Evolutionary conservation across 345 rosid species (phyloP), one percentile per base, ranked within the genome.

Genomic region (Euclidium syriacum): DNA sequence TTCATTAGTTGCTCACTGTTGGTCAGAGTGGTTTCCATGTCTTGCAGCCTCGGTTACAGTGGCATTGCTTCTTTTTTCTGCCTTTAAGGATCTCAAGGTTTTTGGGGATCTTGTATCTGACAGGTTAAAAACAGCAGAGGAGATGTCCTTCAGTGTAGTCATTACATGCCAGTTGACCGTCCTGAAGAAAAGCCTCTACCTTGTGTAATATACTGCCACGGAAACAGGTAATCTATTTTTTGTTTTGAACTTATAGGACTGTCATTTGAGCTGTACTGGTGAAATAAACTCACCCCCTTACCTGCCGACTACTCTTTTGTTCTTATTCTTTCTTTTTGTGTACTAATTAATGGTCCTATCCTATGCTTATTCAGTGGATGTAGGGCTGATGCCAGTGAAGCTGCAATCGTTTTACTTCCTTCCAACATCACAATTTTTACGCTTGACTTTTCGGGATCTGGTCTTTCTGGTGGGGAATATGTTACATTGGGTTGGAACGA

Each of bases 201-300:
- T 44, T 94, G 97, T 77, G 97, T 90, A 47, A 88, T 90, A 72
- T 87, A 90, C 73, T 90, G 97, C 85, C 99, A 94, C 70, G 97
- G 97, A 57, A 90, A 94, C 80, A 94, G 96, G 97, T 87, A 61
- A 10, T 4, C 7, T 2, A 14, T 0, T 0, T n/a, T 14, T 24
- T 55, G n/a, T n/a, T n/a, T n/a, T n/a, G n/a, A 1, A 44, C 10
- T 15, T 19, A 5, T 16, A 8, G 7, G 51, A 48, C 22, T 40
- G 15, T 49, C 44, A 67, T 39, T 49, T 29, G 43, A 39, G 51
- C 33, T 48, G 24, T 27, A 22, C 16, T 16, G n/a, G 44, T 22
- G 24, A 59, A 24, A 7, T n/a, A 2, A 17, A 22, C 20, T 17
- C 20, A 10, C 39, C 23, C 49, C n/a, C 47, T 47, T 47, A 36